Evolutionary conservation across 768 basidiomycete genomes (phyloP), one percentile per base, ranked within the genome.

Genomic region (Boletus rufocinnamomeus): DNA sequence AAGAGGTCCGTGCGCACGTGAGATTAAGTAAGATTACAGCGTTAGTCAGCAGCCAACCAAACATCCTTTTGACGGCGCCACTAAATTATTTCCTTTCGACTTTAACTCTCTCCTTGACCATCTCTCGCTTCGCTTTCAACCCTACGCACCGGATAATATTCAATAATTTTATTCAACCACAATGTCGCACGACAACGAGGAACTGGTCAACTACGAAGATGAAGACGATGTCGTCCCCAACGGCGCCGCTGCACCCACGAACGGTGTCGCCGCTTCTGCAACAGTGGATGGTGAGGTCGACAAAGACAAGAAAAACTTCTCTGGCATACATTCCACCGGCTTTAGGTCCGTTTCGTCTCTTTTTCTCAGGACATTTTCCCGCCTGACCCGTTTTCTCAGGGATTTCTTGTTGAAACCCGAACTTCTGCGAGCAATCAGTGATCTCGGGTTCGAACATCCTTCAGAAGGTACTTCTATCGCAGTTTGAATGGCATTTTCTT

Each of bases 361-460:
- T 60, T 67, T 67, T 66, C 48, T 41, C 34, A 13, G 32, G 4
- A 6, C 5, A 17, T 28, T 2, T 28, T 16, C 4, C 3, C 13
- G 7, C n/a, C 56, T 69, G 19, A 71, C 57, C 13, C 34, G 44
- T 54, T 50, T 62, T 57, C 25, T 27, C 54, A 97, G 95, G 74
- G 97, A 99, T 74, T 99, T 99, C 81, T 80, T 99, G 73, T 80
- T 98, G 75, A 99, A 98, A 79, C 93, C 97, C 40, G 97, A 98
- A 73, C 76, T 99, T 60, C 83, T 98, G 67, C 89, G 97, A 58
- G 95, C 97, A 50, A 99, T 99, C 74, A 95, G 93, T 76, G 97
- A 99, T 70, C 81, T 99, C n/a, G 97, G 97, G 74, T 99, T 99
- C 70, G 97, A 99, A 76, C 97, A 99, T 78, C 97, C 97, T 54